Evolutionary conservation across 306 rosid genomes (phyloP).

Genomic region (Inga oerstediana): DNA sequence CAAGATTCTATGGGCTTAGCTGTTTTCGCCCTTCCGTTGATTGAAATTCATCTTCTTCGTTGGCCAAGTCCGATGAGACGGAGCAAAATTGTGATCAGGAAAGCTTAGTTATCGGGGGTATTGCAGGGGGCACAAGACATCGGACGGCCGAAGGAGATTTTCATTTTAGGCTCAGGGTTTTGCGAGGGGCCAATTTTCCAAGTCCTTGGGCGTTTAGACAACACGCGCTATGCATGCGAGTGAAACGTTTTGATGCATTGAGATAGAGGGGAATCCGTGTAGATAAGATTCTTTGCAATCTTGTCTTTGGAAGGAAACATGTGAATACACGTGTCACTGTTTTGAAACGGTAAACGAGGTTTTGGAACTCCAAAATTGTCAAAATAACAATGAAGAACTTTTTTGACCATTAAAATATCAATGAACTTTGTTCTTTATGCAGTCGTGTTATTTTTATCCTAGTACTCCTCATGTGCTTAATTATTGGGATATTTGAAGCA

Average conservation of each 20-base stretch:
- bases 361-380: no score
- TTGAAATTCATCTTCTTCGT: slow-evolving; percentile 19
- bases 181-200: not conserved
- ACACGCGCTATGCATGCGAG: slow-evolving; percentile 38
- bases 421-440: no score
- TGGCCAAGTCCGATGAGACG: slow-evolving; percentile 12
- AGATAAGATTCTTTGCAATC: not conserved
- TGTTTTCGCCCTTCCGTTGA: slow-evolving; percentile 5
- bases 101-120: slow-evolving; percentile 9
- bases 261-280: not conserved
- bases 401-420: no score
- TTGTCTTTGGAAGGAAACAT: not conserved
- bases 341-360: no score
- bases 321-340: not conserved
- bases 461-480: no score
- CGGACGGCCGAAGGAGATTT: not conserved
- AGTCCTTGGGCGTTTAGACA: not conserved
- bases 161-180: not conserved
- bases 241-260: not conserved
- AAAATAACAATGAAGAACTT: no score
- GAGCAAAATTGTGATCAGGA: not conserved
- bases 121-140: not conserved
- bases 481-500: no score
- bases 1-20: not conserved
- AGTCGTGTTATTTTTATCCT: no score